A percentile compares a stretch with the other conserved stretches of the same genome.
phyloP scores from a whole-genome alignment of 2,329 filamentous ascomycete genomes.

The Alternaria brassicae region DNA sequence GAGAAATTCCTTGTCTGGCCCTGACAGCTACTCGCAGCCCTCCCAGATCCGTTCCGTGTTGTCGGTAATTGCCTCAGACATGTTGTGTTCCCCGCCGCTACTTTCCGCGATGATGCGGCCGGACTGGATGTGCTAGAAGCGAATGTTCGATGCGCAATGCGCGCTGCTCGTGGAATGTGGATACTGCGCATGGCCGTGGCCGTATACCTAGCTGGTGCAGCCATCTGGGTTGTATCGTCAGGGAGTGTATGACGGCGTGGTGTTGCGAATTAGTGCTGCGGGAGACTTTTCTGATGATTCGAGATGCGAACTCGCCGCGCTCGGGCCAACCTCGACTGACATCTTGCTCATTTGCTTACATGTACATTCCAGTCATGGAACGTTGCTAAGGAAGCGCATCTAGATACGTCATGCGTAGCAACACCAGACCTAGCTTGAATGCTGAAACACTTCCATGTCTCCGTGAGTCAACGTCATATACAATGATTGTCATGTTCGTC shows the following conservation, averaged over 20 bases:
- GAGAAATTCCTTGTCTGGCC: slow-evolving; percentile 36
- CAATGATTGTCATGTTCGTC: not conserved
- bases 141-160: slow-evolving; percentile 36
- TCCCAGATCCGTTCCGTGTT: not conserved
- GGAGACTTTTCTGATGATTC: slow-evolving; percentile 23
- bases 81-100: slow-evolving; percentile 12
- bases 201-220: slow-evolving; percentile 35
- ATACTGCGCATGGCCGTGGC: slow-evolving; percentile 27
- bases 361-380: not conserved
- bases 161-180: slow-evolving; percentile 17
- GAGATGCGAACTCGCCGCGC: slow-evolving; percentile 15
- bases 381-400: not conserved
- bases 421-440: not conserved
- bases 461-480: not conserved
- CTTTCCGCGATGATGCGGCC: slow-evolving; percentile 18
- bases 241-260: slow-evolving; percentile 7
- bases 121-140: slow-evolving; percentile 26
- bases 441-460: not conserved
- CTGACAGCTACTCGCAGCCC: slow-evolving; percentile 9
- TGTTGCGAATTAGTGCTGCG: slow-evolving; percentile 8
- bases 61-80: slow-evolving; percentile 24
- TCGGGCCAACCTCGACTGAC: slow-evolving; percentile 18
- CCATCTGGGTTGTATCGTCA: slow-evolving; percentile 34
- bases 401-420: not conserved
- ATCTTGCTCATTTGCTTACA: not conserved